Base-by-base conservation (phyloP, 202 grass and related monocot genomes). In the Schoenoplectus triqueter region DNA sequence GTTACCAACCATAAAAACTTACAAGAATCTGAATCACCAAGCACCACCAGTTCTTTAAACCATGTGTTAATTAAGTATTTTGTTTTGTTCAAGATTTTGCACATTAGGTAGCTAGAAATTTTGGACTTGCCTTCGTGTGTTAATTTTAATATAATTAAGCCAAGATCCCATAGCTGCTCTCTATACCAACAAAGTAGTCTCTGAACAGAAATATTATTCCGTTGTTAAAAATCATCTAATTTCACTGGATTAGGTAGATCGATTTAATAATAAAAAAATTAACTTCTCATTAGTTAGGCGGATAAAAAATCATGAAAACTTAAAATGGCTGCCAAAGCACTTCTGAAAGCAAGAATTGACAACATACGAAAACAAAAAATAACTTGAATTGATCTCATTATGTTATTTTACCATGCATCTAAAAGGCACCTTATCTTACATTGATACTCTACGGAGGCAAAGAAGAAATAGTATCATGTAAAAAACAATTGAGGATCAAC, bases 401-500 rank as follows among this genome's bases (percentile, higher is more conserved):
- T 59, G 13, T 78, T 44, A 78, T 44, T 78, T 41, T 57, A 5
- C 17, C 3, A 21, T 48, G 14, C 5, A 55, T 3, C 20, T 78
- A 78, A 55, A 75, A 14, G 54, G 31, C 74, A 78, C 31, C 74
- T 60, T 60, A 78, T 78, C 54, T 78, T 78, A 78, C 74, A 60
- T 39, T 44, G 14, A 78, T 60, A 78, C 54, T 78, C 74, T 78
- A 78, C 17, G 39, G 13, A 60, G 22, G 14, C 54, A 78, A 41
- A 60, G 55, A 78, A 60, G 13, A 31, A 73, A 47, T 5, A 5
- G 5, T 60, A 6, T 60, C 17, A 78, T 60, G 31, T 78, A 41
- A 44, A 31, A 78, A 9, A 31, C 13, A 78, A 60, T 13, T 44
- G 54, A 78, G 74, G 74, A 78, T 97, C 66, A 90, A 67, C n/a